These are phyloP conservation scores for Suhomyces tanzawaensis DNA, from an alignment of 805 yeast species.

Conservation along the genomic window DNA sequence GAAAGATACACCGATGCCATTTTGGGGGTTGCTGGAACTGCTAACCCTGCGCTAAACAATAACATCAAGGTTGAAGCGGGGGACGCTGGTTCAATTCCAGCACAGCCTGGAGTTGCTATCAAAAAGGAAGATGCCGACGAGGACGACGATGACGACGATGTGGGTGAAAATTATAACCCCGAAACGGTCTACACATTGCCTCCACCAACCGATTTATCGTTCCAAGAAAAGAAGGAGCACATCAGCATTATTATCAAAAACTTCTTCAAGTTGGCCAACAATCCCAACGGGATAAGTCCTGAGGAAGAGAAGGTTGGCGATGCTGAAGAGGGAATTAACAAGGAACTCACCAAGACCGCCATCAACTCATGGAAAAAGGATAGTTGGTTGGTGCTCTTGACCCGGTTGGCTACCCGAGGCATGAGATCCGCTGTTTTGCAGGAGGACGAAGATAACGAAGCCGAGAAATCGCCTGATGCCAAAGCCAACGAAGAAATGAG, in stretches of 20 bases:
- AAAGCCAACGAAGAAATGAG: constrained; percentile 43
- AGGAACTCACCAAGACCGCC: constrained; percentile 58
- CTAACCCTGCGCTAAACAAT: constrained; percentile 5
- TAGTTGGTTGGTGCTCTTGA: constrained; percentile 73
- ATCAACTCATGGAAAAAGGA: constrained; percentile 53
- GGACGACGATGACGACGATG: constrained; percentile 14
- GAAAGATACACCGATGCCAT: constrained; percentile 56
- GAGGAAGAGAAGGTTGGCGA: constrained; percentile 13
- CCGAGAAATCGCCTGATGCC: constrained; percentile 25
- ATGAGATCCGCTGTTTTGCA: constrained; percentile 32
- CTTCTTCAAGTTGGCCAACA: constrained; percentile 49
- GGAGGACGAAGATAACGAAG: constrained; percentile 8
- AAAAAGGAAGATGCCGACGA: constrained; percentile 16
- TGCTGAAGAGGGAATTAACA: constrained; percentile 28
- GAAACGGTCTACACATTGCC: constrained; percentile 53
- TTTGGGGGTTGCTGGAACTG: background rate
- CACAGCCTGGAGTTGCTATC: background rate
- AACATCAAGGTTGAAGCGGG: background rate
- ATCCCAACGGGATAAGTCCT: constrained; percentile 13
- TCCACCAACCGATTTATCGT: constrained; percentile 51
- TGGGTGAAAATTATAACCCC: constrained; percentile 30
- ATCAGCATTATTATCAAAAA: constrained; percentile 57
- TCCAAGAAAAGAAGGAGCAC: constrained; percentile 56
- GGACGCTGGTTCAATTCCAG: background rate
- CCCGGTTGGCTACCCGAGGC: constrained; percentile 84